Conservation (phyloP, 352 stramenopile genomes). For the Globisporangium spinosum region DNA sequence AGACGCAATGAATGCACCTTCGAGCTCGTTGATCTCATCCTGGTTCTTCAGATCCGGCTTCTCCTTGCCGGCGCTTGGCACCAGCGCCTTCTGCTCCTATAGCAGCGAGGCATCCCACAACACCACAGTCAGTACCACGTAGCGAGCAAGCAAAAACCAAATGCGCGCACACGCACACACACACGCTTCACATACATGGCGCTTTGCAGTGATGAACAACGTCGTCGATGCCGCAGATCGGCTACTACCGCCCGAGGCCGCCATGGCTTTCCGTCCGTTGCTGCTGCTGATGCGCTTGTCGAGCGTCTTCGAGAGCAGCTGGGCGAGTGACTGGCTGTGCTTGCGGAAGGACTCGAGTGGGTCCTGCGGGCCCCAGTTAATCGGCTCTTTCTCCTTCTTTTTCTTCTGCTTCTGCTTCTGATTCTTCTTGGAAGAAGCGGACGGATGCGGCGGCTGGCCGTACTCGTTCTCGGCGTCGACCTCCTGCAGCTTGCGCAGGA, state of each 20-base stretch:
- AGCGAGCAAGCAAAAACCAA: not conserved
- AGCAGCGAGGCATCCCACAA: not conserved
- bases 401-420: constrained; percentile 24
- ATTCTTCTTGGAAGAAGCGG: constrained; percentile 20
- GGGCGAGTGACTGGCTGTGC: constrained; percentile 27
- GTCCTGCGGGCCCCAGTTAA: constrained; percentile 28
- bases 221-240: not conserved
- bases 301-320: constrained; percentile 34
- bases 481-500: constrained; percentile 37
- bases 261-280: constrained; percentile 6
- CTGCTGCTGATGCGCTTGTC: constrained; percentile 18
- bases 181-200: constrained; percentile 1
- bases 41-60: constrained; percentile 21
- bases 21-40: constrained; percentile 47
- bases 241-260: not conserved
- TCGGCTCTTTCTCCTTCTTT: not conserved
- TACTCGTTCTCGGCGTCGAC: constrained; percentile 44
- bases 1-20: constrained; percentile 23
- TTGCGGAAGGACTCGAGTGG: constrained; percentile 30
- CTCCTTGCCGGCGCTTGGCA: constrained; percentile 7
- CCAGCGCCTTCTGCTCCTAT: constrained; percentile 1
- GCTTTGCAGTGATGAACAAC: not conserved
- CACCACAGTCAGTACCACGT: not conserved
- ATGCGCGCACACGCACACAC: not conserved
- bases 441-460: constrained; percentile 10